Conservation (phyloP, 2,329 filamentous ascomycete species). For the Myriosclerotinia scirpicola region DNA sequence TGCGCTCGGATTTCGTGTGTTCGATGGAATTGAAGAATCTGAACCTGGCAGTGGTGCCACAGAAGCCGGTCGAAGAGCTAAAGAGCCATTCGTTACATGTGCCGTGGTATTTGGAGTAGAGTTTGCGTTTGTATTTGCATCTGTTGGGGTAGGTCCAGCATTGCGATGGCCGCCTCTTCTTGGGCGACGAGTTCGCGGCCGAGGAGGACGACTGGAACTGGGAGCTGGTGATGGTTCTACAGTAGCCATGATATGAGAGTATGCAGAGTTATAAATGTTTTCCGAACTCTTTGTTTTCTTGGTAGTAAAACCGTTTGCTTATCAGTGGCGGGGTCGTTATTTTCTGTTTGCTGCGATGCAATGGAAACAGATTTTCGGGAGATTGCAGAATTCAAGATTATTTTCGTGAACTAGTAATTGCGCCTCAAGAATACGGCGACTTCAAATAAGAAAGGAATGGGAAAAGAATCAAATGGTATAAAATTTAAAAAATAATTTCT, state of each 20-base stretch:
- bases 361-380: not conserved
- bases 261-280: not conserved
- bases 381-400: not conserved
- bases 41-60: constrained; percentile 22
- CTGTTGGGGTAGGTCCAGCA: constrained; percentile 23
- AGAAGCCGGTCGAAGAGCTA: constrained; percentile 30
- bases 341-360: constrained; percentile 7
- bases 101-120: constrained; percentile 14
- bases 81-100: constrained; percentile 25
- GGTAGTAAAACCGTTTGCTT: constrained; percentile 6
- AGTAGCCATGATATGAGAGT: constrained; percentile 29
- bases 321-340: constrained; percentile 25
- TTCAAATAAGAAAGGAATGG: constrained; percentile 34
- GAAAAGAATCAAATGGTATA: not conserved
- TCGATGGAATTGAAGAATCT: constrained; percentile 14
- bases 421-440: constrained; percentile 40
- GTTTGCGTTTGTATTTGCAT: constrained; percentile 5
- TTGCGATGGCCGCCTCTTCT: constrained; percentile 34
- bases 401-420: constrained; percentile 25
- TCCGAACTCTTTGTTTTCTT: constrained; percentile 16
- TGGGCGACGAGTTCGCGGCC: constrained; percentile 32
- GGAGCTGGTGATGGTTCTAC: constrained; percentile 27
- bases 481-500: not conserved
- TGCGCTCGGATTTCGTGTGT: constrained; percentile 23
- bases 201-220: constrained; percentile 29